These are phyloP conservation scores for Arachis stenosperma DNA, from an alignment of 306 rosid genomes.

Conservation along the genomic window DNA sequence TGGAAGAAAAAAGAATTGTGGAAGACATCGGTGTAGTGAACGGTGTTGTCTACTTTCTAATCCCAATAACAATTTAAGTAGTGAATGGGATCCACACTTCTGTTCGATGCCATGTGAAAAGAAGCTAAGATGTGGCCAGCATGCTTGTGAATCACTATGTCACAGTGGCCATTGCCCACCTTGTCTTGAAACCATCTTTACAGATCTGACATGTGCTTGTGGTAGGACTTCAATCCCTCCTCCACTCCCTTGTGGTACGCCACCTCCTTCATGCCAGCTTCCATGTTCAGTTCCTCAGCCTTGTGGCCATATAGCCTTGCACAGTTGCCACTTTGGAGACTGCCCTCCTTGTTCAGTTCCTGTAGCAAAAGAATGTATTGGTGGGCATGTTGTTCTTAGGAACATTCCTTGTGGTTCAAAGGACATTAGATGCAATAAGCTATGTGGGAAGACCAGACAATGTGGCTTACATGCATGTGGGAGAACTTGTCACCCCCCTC, in stretches of 20 bases:
- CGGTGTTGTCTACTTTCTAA: slow-evolving; percentile 78
- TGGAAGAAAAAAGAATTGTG: slow-evolving; percentile 88
- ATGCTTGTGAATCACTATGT: slow-evolving; percentile 78
- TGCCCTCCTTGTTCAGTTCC: slow-evolving; percentile 96
- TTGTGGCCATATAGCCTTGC: slow-evolving; percentile 87
- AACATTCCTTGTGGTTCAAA: slow-evolving; percentile 94
- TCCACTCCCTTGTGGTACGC: slow-evolving; percentile 90
- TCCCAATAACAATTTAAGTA: slow-evolving; percentile 45
- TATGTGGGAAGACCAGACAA: slow-evolving; percentile 90
- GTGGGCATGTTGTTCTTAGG: slow-evolving; percentile 90
- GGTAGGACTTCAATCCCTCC: slow-evolving; percentile 88
- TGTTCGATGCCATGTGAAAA: slow-evolving; percentile 84
- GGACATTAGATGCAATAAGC: slow-evolving; percentile 89
- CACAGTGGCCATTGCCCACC: slow-evolving; percentile 97
- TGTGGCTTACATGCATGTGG: slow-evolving; percentile 94
- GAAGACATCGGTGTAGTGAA: slow-evolving; percentile 92
- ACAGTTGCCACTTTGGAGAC: slow-evolving; percentile 96
- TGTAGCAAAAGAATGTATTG: slow-evolving; percentile 88
- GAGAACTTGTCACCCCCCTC: slow-evolving; percentile 74
- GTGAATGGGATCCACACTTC: slow-evolving; percentile 88
- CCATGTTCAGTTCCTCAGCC: slow-evolving; percentile 86
- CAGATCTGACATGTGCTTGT: slow-evolving; percentile 89
- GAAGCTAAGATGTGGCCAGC: slow-evolving; percentile 91
- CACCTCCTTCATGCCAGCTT: slow-evolving; percentile 81
- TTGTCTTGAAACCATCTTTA: slow-evolving; percentile 87